Evolutionary conservation across 2,329 filamentous ascomycete genomes (phyloP).

Genomic region (Ploettnerulaceae sp.): DNA sequence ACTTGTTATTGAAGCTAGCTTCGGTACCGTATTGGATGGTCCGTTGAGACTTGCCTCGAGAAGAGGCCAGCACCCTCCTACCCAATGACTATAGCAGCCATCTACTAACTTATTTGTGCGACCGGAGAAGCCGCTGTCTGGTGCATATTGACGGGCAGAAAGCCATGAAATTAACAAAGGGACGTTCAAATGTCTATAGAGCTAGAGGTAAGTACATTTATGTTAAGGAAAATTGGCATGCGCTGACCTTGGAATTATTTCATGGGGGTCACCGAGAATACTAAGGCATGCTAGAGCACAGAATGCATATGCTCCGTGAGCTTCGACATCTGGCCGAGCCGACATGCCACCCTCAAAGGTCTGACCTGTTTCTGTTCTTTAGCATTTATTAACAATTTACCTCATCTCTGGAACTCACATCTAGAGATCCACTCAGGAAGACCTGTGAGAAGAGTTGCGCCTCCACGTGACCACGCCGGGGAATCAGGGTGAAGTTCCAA

Average conservation of each 20-base stretch:
- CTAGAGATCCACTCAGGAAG: constrained; percentile 74
- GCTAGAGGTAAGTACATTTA: neutral
- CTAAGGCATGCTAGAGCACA: constrained; percentile 86
- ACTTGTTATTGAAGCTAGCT: constrained; percentile 14
- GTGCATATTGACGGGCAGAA: constrained; percentile 80
- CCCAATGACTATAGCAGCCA: constrained; percentile 98
- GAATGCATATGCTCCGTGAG: constrained; percentile 95
- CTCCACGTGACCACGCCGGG: constrained; percentile 58
- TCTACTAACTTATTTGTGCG: constrained; percentile 97
- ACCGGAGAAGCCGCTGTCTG: constrained; percentile 88
- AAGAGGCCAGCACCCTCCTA: constrained; percentile 89
- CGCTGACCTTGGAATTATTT: constrained; percentile 64
- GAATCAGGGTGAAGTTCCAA: constrained; percentile 70
- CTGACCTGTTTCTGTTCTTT: constrained; percentile 61
- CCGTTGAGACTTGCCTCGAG: constrained; percentile 72
- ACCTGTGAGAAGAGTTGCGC: constrained; percentile 62
- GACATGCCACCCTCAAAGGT: constrained; percentile 94
- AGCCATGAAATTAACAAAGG: constrained; percentile 79
- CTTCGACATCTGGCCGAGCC: constrained; percentile 78
- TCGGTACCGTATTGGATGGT: neutral
- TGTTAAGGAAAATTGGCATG: neutral
- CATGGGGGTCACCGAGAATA: constrained; percentile 74
- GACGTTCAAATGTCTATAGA: constrained; percentile 55
- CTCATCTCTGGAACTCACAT: too few relatives aligned
- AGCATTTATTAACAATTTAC: too few relatives aligned